These are phyloP conservation scores for Stagonosporopsis cucurbitacearum DNA, from an alignment of 2,329 filamentous ascomycete species.

Conservation along the genomic window DNA sequence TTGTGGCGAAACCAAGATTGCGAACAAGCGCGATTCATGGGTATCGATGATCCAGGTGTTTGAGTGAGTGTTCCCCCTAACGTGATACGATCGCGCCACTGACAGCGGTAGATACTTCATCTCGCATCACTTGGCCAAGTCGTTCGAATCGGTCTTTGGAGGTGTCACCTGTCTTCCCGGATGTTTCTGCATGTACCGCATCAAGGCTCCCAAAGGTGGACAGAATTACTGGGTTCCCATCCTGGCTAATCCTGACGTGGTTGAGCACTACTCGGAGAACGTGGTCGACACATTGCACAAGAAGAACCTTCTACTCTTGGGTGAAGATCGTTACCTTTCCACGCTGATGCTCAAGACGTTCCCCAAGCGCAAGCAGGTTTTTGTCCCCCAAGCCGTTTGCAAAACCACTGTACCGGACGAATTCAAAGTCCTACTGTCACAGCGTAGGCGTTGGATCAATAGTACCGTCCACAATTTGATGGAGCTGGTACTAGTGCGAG, in stretches of 20 bases:
- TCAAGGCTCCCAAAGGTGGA: slow-evolving; percentile 97
- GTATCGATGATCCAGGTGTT: slow-evolving; percentile 99
- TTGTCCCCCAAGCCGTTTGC: slow-evolving; percentile 97
- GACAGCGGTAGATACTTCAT: slow-evolving; percentile 76
- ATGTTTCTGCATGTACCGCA: slow-evolving; percentile 99
- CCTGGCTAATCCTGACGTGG: slow-evolving; percentile 95
- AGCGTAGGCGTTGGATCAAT: slow-evolving; percentile 98
- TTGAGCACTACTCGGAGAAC: slow-evolving; percentile 99
- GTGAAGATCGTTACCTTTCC: slow-evolving; percentile 93
- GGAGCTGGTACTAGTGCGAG: slow-evolving; percentile 92
- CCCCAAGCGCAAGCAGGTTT: slow-evolving; percentile 98
- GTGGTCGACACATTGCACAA: slow-evolving; percentile 98
- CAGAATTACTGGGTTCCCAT: slow-evolving; percentile 99
- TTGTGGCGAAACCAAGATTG: slow-evolving; percentile 99
- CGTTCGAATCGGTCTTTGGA: slow-evolving; percentile 97
- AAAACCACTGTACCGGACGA: slow-evolving; percentile 95
- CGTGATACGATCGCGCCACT: slow-evolving; percentile 34
- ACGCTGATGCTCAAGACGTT: slow-evolving; percentile 99
- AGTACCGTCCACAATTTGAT: slow-evolving; percentile 98
- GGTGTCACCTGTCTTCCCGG: slow-evolving; percentile 98
- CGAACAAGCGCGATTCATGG: slow-evolving; percentile 95
- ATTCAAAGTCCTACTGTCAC: slow-evolving; percentile 90
- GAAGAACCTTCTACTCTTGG: slow-evolving; percentile 90
- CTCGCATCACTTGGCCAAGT: slow-evolving; percentile 94
- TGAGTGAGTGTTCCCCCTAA: slow-evolving; percentile 61